Evolutionary conservation across 345 rosid species (phyloP).

Genomic region (Eucalyptus polyanthemos): DNA sequence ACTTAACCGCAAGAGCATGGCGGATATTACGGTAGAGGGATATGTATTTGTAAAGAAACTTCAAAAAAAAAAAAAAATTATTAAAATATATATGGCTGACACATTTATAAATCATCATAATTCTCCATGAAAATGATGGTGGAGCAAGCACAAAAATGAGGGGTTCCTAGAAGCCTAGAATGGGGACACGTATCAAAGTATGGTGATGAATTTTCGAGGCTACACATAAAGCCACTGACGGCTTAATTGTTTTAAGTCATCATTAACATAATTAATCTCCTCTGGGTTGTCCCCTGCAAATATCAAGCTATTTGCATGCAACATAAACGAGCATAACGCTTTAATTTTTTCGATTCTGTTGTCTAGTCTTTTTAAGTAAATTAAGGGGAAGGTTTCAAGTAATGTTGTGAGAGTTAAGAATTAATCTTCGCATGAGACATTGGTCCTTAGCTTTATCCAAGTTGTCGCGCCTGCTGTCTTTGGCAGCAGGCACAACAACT

Average conservation of each 20-base stretch:
- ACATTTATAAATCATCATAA: no score
- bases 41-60: no score
- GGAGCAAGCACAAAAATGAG: no score
- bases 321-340: no score
- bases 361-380: neutral
- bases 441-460: neutral
- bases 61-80: no score
- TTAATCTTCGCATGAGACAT: neutral
- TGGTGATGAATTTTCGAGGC: neutral
- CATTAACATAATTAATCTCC: neutral
- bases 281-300: neutral
- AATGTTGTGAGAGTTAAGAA: neutral
- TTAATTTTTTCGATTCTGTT: neutral
- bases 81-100: no score
- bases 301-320: neutral
- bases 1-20: no score
- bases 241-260: neutral
- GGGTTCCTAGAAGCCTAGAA: no score
- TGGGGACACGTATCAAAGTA: no score
- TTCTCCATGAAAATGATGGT: no score
- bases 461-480: no score
- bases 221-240: neutral
- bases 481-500: neutral
- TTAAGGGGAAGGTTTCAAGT: neutral
- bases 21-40: no score